Base-by-base conservation (phyloP, 2,329 filamentous ascomycete genomes). In the Aspergillus pseudotamarii region DNA sequence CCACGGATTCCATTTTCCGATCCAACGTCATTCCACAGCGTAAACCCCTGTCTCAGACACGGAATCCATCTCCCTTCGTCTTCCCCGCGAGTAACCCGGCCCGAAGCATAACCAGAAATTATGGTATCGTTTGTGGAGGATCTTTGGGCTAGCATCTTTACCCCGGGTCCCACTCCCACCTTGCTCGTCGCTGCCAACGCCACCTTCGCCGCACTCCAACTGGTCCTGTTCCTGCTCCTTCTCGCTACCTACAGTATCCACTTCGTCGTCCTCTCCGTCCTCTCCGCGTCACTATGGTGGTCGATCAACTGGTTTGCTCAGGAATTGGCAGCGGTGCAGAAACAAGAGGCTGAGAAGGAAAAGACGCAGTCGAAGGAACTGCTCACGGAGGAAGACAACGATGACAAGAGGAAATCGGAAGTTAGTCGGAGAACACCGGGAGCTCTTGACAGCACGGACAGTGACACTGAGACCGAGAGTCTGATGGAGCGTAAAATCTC, bases 271-370 rank as follows among this genome's bases (percentile, higher is more conserved):
- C 86, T 99, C 6, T 96, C 92, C 14, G 73, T 89, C 63, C 83
- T 99, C 11, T 92, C 88, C 67, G 94, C 82, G 36, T 91, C 91
- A 5, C 84, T 98, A 41, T 99, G 95, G 95, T 93, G 87, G 82
- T 88, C 91, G 62, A 94, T 98, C 81, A 98, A 98, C 85, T 99
- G 95, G 95, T 98, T 99, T 75, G 93, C 92, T 60, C 81, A 81
- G 53, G 94, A 89, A 74, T 77, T 89, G 58, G 75, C 77, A 34
- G 79, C 83, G 70, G 82, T 83, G 69, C 83, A 85, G 66, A 82
- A 82, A 21, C 82, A 78, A 67, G 77, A 81, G 67, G 72, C 74
- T 64, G 75, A 82, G 28, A 43, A 58, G 54, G 79, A 77, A 71
- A 75, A 72, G 70, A 78, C 76, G 71, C 77, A 70, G 69, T 19